Evolutionary conservation across 331 rosid species (phyloP).

Genomic region (Erythrophleum ivorense): DNA sequence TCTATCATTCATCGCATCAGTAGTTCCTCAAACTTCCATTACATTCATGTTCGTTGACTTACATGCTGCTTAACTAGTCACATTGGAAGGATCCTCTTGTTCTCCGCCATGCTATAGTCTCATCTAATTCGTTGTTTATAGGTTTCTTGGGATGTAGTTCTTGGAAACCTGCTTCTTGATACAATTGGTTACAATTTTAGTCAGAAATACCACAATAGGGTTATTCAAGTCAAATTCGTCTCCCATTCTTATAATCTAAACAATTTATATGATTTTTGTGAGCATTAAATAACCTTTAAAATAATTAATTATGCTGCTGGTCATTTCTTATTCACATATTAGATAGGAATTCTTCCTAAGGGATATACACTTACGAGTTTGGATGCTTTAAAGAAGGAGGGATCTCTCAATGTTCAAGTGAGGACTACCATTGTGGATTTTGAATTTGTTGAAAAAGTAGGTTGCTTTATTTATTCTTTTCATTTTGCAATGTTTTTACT

Average conservation of each 20-base stretch:
- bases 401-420: slow-evolving; percentile 94
- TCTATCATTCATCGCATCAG: slow-evolving; percentile 3
- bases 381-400: slow-evolving; percentile 81
- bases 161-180: slow-evolving; percentile 77
- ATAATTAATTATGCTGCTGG: slow-evolving; percentile 68
- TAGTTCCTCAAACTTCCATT: slow-evolving; percentile 12
- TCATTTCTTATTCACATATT: slow-evolving; percentile 84
- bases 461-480: slow-evolving; percentile 25
- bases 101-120: neutral
- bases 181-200: slow-evolving; percentile 84
- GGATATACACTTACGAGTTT: slow-evolving; percentile 73
- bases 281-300: slow-evolving; percentile 28
- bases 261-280: slow-evolving; percentile 9
- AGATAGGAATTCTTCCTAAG: slow-evolving; percentile 82
- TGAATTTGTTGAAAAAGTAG: slow-evolving; percentile 86
- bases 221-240: slow-evolving; percentile 70
- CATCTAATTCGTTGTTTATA: slow-evolving; percentile 37
- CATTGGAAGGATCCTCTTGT: neutral
- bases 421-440: slow-evolving; percentile 89
- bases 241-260: neutral
- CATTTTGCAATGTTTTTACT: slow-evolving; percentile 17
- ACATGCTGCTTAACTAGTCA: neutral
- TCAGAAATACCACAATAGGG: slow-evolving; percentile 82
- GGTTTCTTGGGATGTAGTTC: slow-evolving; percentile 81
- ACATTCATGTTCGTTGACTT: slow-evolving; percentile 7